Evolutionary conservation across 768 basidiomycete genomes (phyloP), one percentile per base, ranked within the genome.

Genomic region (Phaeolepiota aurea): DNA sequence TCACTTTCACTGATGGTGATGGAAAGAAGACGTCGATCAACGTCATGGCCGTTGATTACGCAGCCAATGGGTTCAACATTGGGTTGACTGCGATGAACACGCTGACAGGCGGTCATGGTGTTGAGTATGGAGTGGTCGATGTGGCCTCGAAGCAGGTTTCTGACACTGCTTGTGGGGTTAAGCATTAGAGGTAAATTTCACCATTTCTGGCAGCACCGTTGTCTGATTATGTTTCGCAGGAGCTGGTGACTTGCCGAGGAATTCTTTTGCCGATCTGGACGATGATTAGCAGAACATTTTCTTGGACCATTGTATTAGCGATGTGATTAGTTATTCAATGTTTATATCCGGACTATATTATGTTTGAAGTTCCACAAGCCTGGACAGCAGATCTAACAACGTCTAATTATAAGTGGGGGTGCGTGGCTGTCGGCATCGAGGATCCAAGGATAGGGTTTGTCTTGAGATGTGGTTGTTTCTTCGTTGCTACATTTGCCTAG

Each of bases 31-130:
- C 20, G 28, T 59, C 47, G 32, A 49, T 70, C 51, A 60, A 54
- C 23, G 46, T 73, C 18, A 56, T 64, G 3, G 72, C 63, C 1
- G 48, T 77, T 10, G 68, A 75, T 48, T 44, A 55, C 16, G 54
- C 65, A 3, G 46, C 47, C 12, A 47, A 52, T 0, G 63, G 60
- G 3, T 75, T 70, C 51, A 66, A 60, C 48, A 35, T 35, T 35
- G 33, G 33, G 7, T 35, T 35, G 33, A 35, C 21, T 11, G 39
- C 39, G 14, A 40, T 40, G 39, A 32, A 40, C 39, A 40, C 35
- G 5, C 19, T 40, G 43, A 40, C 18, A 38, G 40, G 40, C 16
- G 40, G 45, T 20, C 5, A 42, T 28, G 14, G 22, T 36, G 16
- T 44, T 15, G 9, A 20, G 15, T 40, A 10, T 16, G 43, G 28